A percentile compares a stretch with the other conserved stretches of the same genome.
These are phyloP conservation scores for Podaxis sp. DNA, from an alignment of 768 basidiomycete species.

Conservation along the genomic window DNA sequence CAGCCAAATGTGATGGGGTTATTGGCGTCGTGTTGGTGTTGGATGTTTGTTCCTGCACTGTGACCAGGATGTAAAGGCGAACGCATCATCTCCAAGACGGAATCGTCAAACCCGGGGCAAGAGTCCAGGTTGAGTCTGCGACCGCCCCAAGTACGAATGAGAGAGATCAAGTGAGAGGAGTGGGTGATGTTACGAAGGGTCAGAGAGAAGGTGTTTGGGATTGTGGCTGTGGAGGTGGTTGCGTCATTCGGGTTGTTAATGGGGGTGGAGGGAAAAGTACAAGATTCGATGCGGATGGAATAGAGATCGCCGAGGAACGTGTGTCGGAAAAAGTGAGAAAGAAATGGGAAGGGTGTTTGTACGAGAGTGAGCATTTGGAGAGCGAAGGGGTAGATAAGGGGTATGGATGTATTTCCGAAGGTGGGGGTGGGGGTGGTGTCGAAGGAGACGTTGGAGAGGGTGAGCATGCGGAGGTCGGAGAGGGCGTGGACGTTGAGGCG, in stretches of 20 bases:
- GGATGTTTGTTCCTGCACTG: not conserved
- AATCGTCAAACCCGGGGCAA: constrained; percentile 9
- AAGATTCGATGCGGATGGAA: constrained; percentile 7
- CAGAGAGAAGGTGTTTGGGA: constrained; percentile 1
- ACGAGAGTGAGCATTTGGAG: constrained; percentile 5
- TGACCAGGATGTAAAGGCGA: not conserved
- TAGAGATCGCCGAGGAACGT: constrained; percentile 6
- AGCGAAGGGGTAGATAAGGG: not conserved
- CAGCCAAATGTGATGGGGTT: not conserved
- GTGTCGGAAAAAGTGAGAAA: constrained; percentile 4
- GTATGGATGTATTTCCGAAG: not conserved
- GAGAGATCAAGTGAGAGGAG: not conserved
- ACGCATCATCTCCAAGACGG: constrained; percentile 2
- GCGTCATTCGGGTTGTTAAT: not conserved
- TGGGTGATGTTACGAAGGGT: constrained; percentile 2
- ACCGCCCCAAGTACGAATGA: constrained; percentile 1
- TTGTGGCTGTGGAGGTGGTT: not conserved
- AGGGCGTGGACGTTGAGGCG: not conserved
- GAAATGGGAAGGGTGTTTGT: not conserved
- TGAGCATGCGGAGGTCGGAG: not conserved
- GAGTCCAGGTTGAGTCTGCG: constrained; percentile 3
- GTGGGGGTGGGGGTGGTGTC: not conserved
- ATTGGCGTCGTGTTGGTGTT: not conserved
- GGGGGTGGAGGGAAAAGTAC: not conserved
- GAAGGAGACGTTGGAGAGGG: not conserved